These are phyloP conservation scores for Fragaria iinumae DNA, from an alignment of 306 rosid species.

Conservation along the genomic window DNA sequence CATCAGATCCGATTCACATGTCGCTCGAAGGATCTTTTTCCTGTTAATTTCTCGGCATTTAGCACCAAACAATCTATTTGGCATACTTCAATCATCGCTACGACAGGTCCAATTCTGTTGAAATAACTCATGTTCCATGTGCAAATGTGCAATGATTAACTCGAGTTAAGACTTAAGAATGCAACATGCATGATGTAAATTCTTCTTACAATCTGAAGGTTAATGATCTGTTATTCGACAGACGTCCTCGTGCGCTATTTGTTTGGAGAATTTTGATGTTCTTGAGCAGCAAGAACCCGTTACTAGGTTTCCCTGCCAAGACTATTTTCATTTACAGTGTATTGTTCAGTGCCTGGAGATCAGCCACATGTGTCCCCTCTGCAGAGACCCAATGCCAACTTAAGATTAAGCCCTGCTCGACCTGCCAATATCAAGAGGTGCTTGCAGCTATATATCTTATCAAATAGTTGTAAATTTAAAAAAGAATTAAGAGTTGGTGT, in stretches of 20 bases:
- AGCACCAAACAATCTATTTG: not conserved
- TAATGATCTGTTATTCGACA: not conserved
- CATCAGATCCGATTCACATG: not conserved
- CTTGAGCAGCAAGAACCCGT: too few relatives aligned
- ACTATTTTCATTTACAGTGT: not conserved
- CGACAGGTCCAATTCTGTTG: not conserved
- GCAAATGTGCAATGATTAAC: not conserved
- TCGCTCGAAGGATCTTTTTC: not conserved
- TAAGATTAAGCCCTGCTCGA: too few relatives aligned
- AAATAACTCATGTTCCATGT: not conserved
- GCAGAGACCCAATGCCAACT: not conserved
- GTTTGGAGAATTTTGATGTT: too few relatives aligned
- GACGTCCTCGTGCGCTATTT: too few relatives aligned
- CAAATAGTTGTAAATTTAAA: too few relatives aligned
- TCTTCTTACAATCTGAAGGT: not conserved
- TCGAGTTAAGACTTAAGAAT: not conserved
- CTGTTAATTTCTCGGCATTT: not conserved
- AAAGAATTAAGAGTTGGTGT: too few relatives aligned
- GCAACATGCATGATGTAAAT: too few relatives aligned
- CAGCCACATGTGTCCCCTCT: not conserved
- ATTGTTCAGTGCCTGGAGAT: not conserved
- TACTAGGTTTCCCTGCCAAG: not conserved
- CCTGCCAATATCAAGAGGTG: too few relatives aligned
- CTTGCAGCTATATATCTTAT: too few relatives aligned
- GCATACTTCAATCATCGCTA: not conserved